A percentile compares a stretch with the other conserved stretches of the same genome.
Conservation (phyloP, 768 basidiomycete species). For the Strobilomyces dryophilus region DNA sequence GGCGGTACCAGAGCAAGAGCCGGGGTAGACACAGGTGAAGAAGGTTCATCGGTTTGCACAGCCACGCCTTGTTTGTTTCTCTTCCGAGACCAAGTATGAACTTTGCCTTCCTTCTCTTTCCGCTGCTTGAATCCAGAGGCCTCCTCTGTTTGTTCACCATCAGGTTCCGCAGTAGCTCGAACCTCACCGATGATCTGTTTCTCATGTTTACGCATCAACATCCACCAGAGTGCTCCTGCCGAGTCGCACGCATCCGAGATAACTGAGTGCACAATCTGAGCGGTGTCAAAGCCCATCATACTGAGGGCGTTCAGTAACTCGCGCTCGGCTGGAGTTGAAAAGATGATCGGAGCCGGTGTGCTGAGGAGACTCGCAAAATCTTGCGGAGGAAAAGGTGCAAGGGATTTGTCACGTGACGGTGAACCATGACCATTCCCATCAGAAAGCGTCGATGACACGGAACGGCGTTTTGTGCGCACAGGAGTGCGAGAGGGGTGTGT, state of each 20-base stretch:
- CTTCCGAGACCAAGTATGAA: conserved; percentile 19
- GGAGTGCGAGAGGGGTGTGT: conserved; percentile 81
- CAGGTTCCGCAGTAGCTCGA: conserved; percentile 15
- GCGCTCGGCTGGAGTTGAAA: conserved; percentile 79
- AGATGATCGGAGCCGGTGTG: conserved; percentile 74
- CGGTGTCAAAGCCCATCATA: conserved; percentile 82
- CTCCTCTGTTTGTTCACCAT: conserved; percentile 15
- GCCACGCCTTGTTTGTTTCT: conserved; percentile 27
- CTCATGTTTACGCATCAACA: conserved; percentile 80
- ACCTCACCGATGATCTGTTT: conserved; percentile 45
- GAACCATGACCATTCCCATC: conserved; percentile 53
- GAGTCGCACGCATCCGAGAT: conserved; percentile 90
- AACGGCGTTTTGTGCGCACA: conserved; percentile 91
- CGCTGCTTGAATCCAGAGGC: conserved; percentile 26
- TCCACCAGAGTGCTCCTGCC: conserved; percentile 94
- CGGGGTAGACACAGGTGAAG: conserved; percentile 28
- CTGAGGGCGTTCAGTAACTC: conserved; percentile 74
- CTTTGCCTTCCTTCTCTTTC: conserved; percentile 27
- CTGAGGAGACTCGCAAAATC: conserved; percentile 64
- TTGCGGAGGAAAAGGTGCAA: conserved; percentile 36
- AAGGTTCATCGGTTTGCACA: conserved; percentile 44
- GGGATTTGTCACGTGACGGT: conserved; percentile 44
- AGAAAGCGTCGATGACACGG: conserved; percentile 84
- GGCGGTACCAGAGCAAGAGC: conserved; percentile 73
- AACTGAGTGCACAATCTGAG: conserved; percentile 94